Base-by-base conservation (phyloP, 2,329 filamentous ascomycete species). In the Calcarisporium arbuscula region DNA sequence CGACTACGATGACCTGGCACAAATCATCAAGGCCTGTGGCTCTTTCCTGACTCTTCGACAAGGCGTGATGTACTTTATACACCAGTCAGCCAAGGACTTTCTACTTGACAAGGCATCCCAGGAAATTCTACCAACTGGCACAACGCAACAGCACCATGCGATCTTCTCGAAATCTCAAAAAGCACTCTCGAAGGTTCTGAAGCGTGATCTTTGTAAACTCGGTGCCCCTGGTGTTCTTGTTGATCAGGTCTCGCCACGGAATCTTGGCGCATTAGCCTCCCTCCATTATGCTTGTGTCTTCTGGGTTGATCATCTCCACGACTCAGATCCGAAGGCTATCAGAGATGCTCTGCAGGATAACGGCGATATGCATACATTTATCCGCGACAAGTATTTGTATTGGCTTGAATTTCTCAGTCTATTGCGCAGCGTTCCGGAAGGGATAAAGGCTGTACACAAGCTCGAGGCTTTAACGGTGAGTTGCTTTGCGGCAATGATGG, bases 331-430 rank as follows among this genome's bases (percentile, higher is more conserved):
- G 17, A 28, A 17, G 14, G 25, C 4, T 5, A 28, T 23, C 3
- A 36, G 19, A 2, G 15, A 14, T 9, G 18, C 27, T 22, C 16
- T 30, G 17, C 23, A 19, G 16, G 50, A 57, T 30, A 36, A 39
- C 28, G 50, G 47, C 16, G n/a, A 14, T 14, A 40, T 55, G 5
- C 34, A 54, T 34, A 12, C 18, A 3, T 67, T 68, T 38, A 37
- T 67, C 6, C 32, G 48, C 37, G 35, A 47, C 11, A 53, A 60
- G n/a, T 52, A 54, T 31, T 51, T 69, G 2, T 53, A 67, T 34
- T 69, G 61, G 64, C 46, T 70, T 4, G 64, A 70, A 36, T 56
- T 59, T 20, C 50, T 68, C 3, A 59, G 60, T 29, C 50, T 64
- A 5, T 39, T 61, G 12, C 29, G 34, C 8, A 39, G 44, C 23